Conservation (phyloP, 345 rosid genomes). For the Linum usitatissimum region DNA sequence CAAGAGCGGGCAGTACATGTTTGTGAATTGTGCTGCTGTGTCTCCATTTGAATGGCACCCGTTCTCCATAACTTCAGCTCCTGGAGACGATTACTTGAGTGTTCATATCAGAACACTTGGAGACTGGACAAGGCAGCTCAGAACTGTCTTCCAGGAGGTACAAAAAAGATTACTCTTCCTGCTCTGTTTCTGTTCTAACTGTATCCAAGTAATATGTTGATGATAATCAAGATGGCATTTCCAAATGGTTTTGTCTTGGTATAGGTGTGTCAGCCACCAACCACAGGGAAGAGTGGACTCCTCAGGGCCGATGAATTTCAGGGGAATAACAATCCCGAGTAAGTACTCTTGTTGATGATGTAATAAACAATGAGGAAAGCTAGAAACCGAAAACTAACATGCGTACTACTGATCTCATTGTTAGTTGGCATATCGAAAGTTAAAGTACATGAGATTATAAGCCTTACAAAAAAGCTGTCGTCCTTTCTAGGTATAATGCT, state of each 20-base stretch:
- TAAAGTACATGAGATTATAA: background rate
- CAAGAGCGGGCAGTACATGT: slow-evolving; percentile 82
- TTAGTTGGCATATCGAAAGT: background rate
- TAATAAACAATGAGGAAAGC: background rate
- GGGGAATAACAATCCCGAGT: slow-evolving; percentile 44
- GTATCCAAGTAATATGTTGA: too few species aligned
- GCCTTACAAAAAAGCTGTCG: background rate
- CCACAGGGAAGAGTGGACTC: slow-evolving; percentile 55
- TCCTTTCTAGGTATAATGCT: background rate
- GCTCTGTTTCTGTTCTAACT: too few species aligned
- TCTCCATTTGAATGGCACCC: slow-evolving; percentile 95
- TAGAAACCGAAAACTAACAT: background rate
- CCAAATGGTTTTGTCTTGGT: background rate
- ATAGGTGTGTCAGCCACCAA: slow-evolving; percentile 57
- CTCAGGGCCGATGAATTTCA: slow-evolving; percentile 48
- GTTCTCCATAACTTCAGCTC: slow-evolving; percentile 82
- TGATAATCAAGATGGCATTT: too few species aligned
- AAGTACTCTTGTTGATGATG: slow-evolving; percentile 13
- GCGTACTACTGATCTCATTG: background rate
- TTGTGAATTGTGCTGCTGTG: slow-evolving; percentile 69
- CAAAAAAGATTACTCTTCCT: too few species aligned
- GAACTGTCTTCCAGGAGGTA: slow-evolving; percentile 63
- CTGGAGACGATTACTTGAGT: slow-evolving; percentile 63
- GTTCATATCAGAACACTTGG: slow-evolving; percentile 68
- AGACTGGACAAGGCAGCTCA: slow-evolving; percentile 71